Conservation (phyloP, 306 rosid species). For the Cicer yamashitae region DNA sequence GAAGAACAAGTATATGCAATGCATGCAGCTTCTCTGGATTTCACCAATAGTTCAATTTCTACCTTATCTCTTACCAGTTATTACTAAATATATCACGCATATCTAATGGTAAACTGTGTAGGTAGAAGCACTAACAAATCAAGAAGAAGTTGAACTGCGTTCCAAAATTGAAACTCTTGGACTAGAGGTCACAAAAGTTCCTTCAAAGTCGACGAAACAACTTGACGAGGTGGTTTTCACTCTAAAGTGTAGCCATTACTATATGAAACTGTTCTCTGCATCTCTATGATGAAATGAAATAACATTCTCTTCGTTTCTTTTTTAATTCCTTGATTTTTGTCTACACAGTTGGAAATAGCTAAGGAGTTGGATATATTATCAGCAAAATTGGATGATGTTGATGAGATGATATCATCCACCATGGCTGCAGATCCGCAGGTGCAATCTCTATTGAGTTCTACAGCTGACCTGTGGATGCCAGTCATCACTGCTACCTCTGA, state of each 20-base stretch:
- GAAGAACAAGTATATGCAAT: not conserved
- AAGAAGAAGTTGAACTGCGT: slow-evolving; percentile 93
- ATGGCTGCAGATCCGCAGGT: slow-evolving; percentile 93
- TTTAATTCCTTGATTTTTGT: not conserved
- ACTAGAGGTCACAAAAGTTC: slow-evolving; percentile 89
- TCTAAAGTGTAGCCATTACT: slow-evolving; percentile 29
- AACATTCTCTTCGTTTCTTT: not conserved
- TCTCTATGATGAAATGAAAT: slow-evolving; percentile 17
- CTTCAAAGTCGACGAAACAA: slow-evolving; percentile 63
- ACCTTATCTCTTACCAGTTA: not conserved
- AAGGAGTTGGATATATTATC: slow-evolving; percentile 84
- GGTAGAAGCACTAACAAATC: slow-evolving; percentile 86
- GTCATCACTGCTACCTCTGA: slow-evolving; percentile 84
- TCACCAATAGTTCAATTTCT: slow-evolving; percentile 17
- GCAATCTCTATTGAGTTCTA: slow-evolving; percentile 74
- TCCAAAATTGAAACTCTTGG: slow-evolving; percentile 94
- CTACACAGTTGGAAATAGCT: slow-evolving; percentile 78
- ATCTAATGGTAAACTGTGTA: slow-evolving; percentile 44
- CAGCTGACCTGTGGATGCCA: slow-evolving; percentile 91
- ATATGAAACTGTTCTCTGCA: slow-evolving; percentile 6
- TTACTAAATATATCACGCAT: not conserved
- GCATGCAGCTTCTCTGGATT: slow-evolving; percentile 27
- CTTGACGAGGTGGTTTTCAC: slow-evolving; percentile 70
- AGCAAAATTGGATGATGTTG: slow-evolving; percentile 80
- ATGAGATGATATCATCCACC: slow-evolving; percentile 86